Evolutionary conservation across 768 basidiomycete genomes (phyloP), one percentile per base, ranked within the genome.

Genomic region (Boletus subcaerulescens): DNA sequence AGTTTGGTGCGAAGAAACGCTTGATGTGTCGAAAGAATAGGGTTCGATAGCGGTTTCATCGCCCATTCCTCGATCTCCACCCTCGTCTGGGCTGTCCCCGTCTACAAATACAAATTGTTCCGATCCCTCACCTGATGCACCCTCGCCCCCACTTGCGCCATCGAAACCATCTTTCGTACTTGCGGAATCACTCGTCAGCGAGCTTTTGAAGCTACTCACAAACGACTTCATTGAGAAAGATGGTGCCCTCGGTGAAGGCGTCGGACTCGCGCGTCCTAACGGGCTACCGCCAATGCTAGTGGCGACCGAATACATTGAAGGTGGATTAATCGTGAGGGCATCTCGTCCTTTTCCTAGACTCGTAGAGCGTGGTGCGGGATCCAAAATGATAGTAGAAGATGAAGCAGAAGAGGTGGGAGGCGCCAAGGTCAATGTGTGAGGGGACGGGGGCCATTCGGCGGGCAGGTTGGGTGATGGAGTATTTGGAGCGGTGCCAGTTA

Each of bases 81-180:
- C 18, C 22, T 50, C 56, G 20, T 36, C 54, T 39, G 56, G 57
- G 8, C 50, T 54, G 22, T 61, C 38, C 0, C 58, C 70, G 14
- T 65, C 47, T 20, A 72, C 66, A 45, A 71, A 52, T 1, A 71
- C 55, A 24, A 64, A 72, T 36, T 57, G 69, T 4, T 65, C 67
- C 2, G 58, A 55, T 47, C 52, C 65, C 38, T 53, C 62, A 6
- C 52, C 54, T 3, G 45, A 39, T n/a, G 42, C 38, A 38, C 41
- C 29, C 2, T 33, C 41, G 15, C 11, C 29, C 41, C 33, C 39
- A 24, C 51, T 45, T 31, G 61, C 35, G 12, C 46, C 36, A 41
- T 39, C 39, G 17, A 35, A 26, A 14, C 40, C 57, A 11, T 58
- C 53, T 15, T 42, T 55, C 45, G 10, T 32, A 17, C 58, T 60